phyloP scores from a whole-genome alignment of 2,329 filamentous ascomycete genomes.

The Hyphodiscus sp. region DNA sequence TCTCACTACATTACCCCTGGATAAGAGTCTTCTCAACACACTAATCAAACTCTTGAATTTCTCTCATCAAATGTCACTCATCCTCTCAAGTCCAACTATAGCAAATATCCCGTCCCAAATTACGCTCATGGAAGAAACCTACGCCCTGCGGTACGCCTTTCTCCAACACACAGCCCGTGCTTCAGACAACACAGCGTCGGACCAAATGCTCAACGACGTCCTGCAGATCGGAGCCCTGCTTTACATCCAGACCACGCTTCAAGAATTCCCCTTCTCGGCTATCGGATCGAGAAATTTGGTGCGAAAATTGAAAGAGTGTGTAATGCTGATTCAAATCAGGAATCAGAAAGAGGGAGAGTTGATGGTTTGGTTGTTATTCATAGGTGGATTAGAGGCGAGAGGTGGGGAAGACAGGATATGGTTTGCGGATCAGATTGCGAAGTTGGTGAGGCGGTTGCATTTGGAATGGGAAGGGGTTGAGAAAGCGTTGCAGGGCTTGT shows the following conservation, averaged over 20 bases:
- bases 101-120: not conserved
- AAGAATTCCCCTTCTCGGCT: constrained; percentile 9
- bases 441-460: not conserved
- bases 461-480: constrained; percentile 4
- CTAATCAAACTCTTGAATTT: not conserved
- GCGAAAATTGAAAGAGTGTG: constrained; percentile 1
- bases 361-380: constrained; percentile 9
- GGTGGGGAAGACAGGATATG: constrained; percentile 3
- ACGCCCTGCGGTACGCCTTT: constrained; percentile 4
- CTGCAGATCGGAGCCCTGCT: constrained; percentile 9
- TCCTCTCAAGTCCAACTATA: not conserved
- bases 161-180: not conserved
- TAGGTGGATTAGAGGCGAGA: constrained; percentile 4
- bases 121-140: constrained; percentile 1
- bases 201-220: constrained; percentile 2
- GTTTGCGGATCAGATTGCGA: constrained; percentile 8
- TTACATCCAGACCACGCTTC: constrained; percentile 8
- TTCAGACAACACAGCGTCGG: not conserved
- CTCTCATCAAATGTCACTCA: constrained; percentile 1
- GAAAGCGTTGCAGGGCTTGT: constrained; percentile 2
- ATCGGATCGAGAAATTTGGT: constrained; percentile 6
- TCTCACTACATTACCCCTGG: not conserved
- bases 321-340: constrained; percentile 4
- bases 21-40: not conserved
- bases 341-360: constrained; percentile 3